phyloP scores from a whole-genome alignment of 2,329 filamentous ascomycete species.

The Ascosphaera pollenicola region DNA sequence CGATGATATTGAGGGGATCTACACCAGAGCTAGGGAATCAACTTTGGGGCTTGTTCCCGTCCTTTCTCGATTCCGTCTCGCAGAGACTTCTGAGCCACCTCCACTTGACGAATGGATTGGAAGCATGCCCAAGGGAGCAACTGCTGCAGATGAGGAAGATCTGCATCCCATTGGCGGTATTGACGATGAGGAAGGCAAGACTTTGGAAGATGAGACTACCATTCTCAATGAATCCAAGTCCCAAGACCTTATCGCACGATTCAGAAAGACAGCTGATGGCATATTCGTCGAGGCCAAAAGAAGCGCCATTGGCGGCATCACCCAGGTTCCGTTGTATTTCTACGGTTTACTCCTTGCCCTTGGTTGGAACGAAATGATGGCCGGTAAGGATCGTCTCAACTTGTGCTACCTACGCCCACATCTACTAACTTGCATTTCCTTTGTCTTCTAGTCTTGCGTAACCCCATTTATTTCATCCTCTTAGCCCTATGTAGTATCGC shows the following conservation, averaged over 20 bases:
- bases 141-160: slow-evolving; percentile 75
- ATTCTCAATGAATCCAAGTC: slow-evolving; percentile 78
- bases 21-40: slow-evolving; percentile 78
- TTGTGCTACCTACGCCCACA: neutral
- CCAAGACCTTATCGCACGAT: slow-evolving; percentile 76
- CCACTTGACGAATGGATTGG: slow-evolving; percentile 75
- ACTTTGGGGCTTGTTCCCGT: slow-evolving; percentile 81
- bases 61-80: slow-evolving; percentile 61
- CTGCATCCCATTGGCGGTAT: slow-evolving; percentile 74
- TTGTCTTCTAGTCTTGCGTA: slow-evolving; percentile 51
- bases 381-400: slow-evolving; percentile 38
- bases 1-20: slow-evolving; percentile 91
- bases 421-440: neutral
- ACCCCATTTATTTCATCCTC: slow-evolving; percentile 81
- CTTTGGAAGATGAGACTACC: slow-evolving; percentile 86
- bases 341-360: slow-evolving; percentile 72
- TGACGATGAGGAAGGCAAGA: slow-evolving; percentile 87
- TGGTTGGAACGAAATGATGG: slow-evolving; percentile 97
- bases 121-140: slow-evolving; percentile 47
- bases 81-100: slow-evolving; percentile 50
- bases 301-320: slow-evolving; percentile 84
- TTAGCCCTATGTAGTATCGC: slow-evolving; percentile 54
- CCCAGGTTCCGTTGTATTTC: slow-evolving; percentile 86
- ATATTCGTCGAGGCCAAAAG: slow-evolving; percentile 97
- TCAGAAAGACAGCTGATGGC: slow-evolving; percentile 96